phyloP scores from a whole-genome alignment of 2,329 filamentous ascomycete species.

The Xylariaceae sp. region DNA sequence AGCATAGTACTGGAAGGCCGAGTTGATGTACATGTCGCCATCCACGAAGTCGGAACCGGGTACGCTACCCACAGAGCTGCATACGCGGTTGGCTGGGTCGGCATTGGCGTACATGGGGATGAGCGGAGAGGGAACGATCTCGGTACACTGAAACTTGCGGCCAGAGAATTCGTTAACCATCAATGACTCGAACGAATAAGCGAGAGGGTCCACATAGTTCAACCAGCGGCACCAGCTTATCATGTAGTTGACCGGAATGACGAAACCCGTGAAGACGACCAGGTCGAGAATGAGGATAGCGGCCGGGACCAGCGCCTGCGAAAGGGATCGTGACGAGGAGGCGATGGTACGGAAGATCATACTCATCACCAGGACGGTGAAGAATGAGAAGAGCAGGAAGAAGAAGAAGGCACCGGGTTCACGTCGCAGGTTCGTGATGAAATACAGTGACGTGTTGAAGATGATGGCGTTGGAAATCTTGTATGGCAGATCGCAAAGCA shows the following conservation, averaged over 20 bases:
- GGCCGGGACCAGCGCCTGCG: constrained; percentile 57
- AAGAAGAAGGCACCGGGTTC: constrained; percentile 77
- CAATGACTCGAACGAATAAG: constrained; percentile 73
- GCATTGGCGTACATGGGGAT: constrained; percentile 37
- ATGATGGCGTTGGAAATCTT: constrained; percentile 68
- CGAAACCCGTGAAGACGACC: constrained; percentile 67
- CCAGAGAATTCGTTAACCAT: constrained; percentile 78
- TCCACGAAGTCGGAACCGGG: constrained; percentile 47
- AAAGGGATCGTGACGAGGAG: constrained; percentile 66
- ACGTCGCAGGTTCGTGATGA: constrained; percentile 76
- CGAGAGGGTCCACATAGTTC: constrained; percentile 72
- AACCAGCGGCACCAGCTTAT: constrained; percentile 78
- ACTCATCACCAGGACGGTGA: constrained; percentile 71
- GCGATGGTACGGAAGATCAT: constrained; percentile 82
- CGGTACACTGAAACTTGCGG: constrained; percentile 51
- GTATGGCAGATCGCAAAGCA: constrained; percentile 80
- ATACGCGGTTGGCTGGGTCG: constrained; percentile 43
- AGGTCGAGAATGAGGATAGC: constrained; percentile 59
- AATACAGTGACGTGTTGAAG: constrained; percentile 80
- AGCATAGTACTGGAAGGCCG: constrained; percentile 52
- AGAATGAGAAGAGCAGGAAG: constrained; percentile 72
- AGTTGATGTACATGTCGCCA: constrained; percentile 53
- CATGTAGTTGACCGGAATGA: constrained; percentile 63
- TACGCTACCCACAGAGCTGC: constrained; percentile 53
- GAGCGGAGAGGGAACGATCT: constrained; percentile 38